A percentile compares a stretch with the other conserved stretches of the same genome.
Evolutionary conservation across 257 asterid genomes (phyloP).

Genomic region (Linaria vulgaris): DNA sequence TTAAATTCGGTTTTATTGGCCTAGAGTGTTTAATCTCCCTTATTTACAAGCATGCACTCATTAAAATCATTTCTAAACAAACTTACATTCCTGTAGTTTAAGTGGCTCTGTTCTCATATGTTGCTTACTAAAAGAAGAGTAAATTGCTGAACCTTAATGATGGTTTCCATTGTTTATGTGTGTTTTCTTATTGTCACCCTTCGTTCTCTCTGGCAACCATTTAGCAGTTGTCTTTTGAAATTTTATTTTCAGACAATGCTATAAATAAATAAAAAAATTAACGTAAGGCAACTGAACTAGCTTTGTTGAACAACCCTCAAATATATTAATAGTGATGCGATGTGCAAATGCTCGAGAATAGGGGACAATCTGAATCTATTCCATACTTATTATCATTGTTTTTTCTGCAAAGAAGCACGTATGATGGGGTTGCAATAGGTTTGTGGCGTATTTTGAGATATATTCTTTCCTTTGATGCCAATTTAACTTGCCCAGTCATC

Average conservation of each 20-base stretch:
- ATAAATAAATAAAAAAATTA: not conserved
- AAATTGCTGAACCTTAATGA: not conserved
- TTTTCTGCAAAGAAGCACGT: not conserved
- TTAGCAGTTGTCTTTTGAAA: not conserved
- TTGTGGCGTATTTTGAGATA: slow-evolving; percentile 14
- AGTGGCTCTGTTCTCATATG: not conserved
- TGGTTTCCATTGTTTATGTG: not conserved
- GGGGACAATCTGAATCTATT: not conserved
- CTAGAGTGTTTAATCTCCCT: not conserved
- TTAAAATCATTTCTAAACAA: not conserved
- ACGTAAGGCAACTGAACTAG: not conserved
- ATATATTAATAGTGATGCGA: not conserved
- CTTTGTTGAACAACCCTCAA: not conserved
- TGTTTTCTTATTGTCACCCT: not conserved
- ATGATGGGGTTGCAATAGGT: not conserved
- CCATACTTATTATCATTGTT: slow-evolving; percentile 2
- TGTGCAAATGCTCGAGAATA: not conserved
- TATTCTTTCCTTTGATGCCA: not conserved
- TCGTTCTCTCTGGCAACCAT: slow-evolving; percentile 1
- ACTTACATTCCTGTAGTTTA: not conserved
- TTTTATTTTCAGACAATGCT: not conserved
- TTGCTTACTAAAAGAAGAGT: not conserved
- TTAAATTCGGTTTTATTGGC: not conserved
- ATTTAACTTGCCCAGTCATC: slow-evolving; percentile 8
- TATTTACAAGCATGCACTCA: not conserved